Base-by-base conservation (phyloP, 1,139 yeast species). In the Candida neerlandica region DNA sequence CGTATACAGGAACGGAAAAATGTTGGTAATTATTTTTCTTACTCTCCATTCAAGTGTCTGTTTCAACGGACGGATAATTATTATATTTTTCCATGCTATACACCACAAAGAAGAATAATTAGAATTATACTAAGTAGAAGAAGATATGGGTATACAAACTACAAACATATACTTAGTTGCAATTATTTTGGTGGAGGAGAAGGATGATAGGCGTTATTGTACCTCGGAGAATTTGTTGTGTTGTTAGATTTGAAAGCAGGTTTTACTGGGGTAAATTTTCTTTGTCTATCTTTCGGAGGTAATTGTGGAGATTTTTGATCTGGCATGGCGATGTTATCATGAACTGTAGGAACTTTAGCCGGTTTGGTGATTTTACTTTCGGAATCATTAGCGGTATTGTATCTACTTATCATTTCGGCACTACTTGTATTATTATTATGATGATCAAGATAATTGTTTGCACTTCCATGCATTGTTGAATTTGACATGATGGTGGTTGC, bases 401-500 rank as follows among this genome's bases (percentile, higher is more conserved):
- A 41, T 19, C 11, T 41, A n/a, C 43, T 29, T 29, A 41, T 41
- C 11, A 41, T 29, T 12, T 41, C 43, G n/a, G 41, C 12, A 21
- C 4, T 37, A 6, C 11, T 37, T n/a, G 29, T 10, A 21, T 27
- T 37, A 5, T 21, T 29, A 37, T 41, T 15, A 18, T 29, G 34
- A 41, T 21, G 41, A 37, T 41, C 23, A 18, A 41, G 34, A 41
- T 30, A 41, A 18, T 27, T 29, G 23, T 27, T 29, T 15, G 16
- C 18, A 30, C 35, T 18, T 41, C 27, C 34, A 18, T 41, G 11
- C 35, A 41, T 41, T 10, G 43, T 41, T 12, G 43, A 41, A 18
- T 18, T 41, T 5, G 43, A 41, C 43, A 41, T 41, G 27, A 41
- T 33, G 14, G 45, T 43, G 7, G 45, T 16, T 10, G 45, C 33